phyloP scores from a whole-genome alignment of 2,329 filamentous ascomycete species.

The Arthrinium phaeospermum region DNA sequence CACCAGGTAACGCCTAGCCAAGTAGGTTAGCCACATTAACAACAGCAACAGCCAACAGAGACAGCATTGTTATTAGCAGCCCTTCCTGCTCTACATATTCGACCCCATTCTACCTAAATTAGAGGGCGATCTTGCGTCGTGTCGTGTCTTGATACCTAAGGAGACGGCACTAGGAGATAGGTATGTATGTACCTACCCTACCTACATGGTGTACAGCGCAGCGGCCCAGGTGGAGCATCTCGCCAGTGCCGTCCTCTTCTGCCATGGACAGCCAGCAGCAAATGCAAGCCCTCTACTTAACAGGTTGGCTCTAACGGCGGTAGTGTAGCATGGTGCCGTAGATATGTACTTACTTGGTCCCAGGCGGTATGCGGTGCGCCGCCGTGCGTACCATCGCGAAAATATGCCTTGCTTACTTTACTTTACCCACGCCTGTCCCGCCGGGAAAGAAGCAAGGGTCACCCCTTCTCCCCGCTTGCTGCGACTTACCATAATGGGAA shows the following conservation, averaged over 20 bases:
- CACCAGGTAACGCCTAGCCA: conserved; percentile 11
- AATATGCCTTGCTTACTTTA: background rate
- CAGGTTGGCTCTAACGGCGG: conserved; percentile 1
- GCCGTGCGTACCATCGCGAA: background rate
- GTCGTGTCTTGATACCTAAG: conserved; percentile 6
- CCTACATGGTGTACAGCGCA: background rate
- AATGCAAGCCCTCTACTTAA: background rate
- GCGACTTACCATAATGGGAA: background rate
- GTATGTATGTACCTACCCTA: background rate
- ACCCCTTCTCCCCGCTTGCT: conserved; percentile 4
- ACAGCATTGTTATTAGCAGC: background rate
- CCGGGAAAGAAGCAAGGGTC: background rate
- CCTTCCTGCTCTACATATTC: background rate
- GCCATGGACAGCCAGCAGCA: background rate
- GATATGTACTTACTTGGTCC: background rate
- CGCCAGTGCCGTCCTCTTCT: background rate
- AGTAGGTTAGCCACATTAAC: background rate
- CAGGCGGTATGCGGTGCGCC: background rate
- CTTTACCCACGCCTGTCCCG: background rate
- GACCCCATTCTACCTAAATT: conserved; percentile 1
- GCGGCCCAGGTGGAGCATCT: background rate
- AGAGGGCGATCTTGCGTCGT: conserved; percentile 8
- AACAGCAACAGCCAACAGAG: background rate
- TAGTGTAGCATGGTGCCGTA: background rate
- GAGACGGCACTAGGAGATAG: background rate